Conservation (phyloP, 202 grass and related monocot species). For the Musa balbisiana region DNA sequence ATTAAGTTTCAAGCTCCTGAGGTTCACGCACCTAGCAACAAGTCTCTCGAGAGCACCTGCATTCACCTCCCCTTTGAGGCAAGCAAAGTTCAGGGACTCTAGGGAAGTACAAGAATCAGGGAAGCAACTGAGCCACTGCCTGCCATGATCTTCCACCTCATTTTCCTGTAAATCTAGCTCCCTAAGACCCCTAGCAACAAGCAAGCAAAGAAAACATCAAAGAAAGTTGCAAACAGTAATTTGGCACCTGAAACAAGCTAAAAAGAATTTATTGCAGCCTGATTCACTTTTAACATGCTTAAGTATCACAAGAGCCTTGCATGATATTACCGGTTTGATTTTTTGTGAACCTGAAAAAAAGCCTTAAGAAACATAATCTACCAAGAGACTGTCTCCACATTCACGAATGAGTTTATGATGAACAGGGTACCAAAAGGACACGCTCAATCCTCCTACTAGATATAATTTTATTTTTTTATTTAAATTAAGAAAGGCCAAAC, state of each 20-base stretch:
- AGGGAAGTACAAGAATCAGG: conserved; percentile 23
- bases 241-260: not conserved
- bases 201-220: conserved; percentile 4
- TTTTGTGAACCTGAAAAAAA: too few relatives aligned
- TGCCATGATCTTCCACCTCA: conserved; percentile 28
- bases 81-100: conserved; percentile 49
- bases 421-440: too few relatives aligned
- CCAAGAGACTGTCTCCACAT: too few relatives aligned
- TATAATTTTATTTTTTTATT: too few relatives aligned
- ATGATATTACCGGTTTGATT: too few relatives aligned
- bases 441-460: too few relatives aligned
- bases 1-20: conserved; percentile 45
- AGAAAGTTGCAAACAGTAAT: not conserved
- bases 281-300: not conserved
- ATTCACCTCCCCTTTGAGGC: conserved; percentile 44
- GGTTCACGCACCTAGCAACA: conserved; percentile 45
- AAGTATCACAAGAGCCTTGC: too few relatives aligned
- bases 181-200: conserved; percentile 40
- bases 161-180: conserved; percentile 51
- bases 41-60: conserved; percentile 34
- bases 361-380: too few relatives aligned
- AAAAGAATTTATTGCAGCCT: conserved; percentile 14
- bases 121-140: too few relatives aligned
- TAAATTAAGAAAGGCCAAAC: too few relatives aligned
- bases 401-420: too few relatives aligned